Conservation (phyloP, 768 basidiomycete species). For the Boletus pseudopeckii region DNA sequence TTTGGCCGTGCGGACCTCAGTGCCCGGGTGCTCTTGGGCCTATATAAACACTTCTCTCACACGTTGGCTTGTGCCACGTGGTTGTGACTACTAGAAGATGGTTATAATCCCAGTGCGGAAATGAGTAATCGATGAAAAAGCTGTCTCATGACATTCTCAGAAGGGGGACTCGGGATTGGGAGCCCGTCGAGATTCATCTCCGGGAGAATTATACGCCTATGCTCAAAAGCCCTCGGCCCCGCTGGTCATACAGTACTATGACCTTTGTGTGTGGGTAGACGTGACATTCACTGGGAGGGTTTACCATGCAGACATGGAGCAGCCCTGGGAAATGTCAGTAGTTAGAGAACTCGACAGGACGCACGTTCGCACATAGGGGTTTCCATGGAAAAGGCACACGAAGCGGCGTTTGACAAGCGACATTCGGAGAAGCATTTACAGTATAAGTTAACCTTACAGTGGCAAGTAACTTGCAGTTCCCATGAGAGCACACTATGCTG, state of each 20-base stretch:
- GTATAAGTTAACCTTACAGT: not conserved
- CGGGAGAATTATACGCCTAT: not conserved
- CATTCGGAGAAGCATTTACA: conserved; percentile 1
- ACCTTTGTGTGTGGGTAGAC: conserved; percentile 1
- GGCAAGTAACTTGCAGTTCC: not conserved
- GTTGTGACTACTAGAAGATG: not conserved
- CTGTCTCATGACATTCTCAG: not conserved
- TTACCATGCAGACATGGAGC: not conserved
- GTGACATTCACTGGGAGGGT: not conserved
- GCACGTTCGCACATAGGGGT: conserved; percentile 3
- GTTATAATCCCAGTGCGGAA: conserved; percentile 1
- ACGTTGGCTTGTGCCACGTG: not conserved
- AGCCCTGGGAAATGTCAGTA: conserved; percentile 10
- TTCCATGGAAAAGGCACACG: conserved; percentile 8
- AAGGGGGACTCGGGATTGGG: not conserved
- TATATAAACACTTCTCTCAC: not conserved
- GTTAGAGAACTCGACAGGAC: not conserved
- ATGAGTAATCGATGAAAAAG: conserved; percentile 3
- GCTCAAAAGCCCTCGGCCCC: not conserved
- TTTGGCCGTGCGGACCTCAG: not conserved
- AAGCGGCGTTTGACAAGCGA: not conserved
- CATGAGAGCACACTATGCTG: not conserved
- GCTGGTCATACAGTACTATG: not conserved
- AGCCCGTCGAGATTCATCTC: not conserved
- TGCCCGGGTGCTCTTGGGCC: not conserved